Evolutionary conservation across 1,284 basidiomycete genomes (phyloP).

Genomic region (Athelia sp.): DNA sequence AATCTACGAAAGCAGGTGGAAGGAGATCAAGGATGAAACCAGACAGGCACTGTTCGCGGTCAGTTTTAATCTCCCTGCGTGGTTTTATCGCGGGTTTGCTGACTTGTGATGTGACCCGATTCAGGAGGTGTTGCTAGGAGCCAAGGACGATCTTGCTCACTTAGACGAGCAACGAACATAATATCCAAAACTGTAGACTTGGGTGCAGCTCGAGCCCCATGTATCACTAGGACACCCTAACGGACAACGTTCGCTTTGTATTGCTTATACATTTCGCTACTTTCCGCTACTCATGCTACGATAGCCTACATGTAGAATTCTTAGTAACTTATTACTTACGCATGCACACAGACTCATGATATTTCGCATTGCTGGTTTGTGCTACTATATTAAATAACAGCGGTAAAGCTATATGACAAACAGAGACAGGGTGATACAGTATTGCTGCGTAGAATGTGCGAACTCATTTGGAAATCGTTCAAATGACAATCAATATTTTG

Average conservation of each 20-base stretch:
- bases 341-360: no score
- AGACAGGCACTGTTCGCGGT: slow-evolving; percentile 53
- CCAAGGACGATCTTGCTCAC: slow-evolving; percentile 39
- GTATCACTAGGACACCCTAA: no score
- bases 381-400: background rate
- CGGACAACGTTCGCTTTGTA: no score
- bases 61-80: slow-evolving; percentile 12
- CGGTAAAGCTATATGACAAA: background rate
- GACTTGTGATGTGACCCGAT: background rate
- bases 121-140: slow-evolving; percentile 39
- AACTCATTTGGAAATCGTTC: no score
- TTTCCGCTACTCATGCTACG: background rate
- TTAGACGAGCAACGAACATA: slow-evolving; percentile 26
- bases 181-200: background rate
- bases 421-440: background rate
- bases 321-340: no score
- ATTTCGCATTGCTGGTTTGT: no score
- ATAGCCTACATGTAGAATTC: no score
- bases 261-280: no score
- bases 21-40: slow-evolving; percentile 58
- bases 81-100: background rate
- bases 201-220: no score
- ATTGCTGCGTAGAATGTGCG: no score
- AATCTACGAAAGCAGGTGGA: slow-evolving; percentile 54
- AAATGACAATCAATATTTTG: slow-evolving; percentile 32